Conservation (phyloP, 73 alveolate genomes). For the Durusdinium trenchii region DNA sequence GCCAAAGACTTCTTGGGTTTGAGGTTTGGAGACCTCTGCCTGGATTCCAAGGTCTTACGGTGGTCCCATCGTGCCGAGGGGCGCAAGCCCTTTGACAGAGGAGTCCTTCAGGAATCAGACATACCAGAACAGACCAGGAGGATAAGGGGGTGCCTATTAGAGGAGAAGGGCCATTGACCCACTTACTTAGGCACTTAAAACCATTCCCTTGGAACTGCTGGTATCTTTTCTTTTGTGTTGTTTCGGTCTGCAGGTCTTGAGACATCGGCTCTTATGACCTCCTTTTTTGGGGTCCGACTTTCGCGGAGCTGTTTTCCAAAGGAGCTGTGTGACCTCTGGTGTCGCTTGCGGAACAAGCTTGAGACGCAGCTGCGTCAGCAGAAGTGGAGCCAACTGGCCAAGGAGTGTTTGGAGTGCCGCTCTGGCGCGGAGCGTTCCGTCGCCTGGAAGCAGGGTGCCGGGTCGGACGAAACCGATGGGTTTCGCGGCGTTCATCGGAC, state of each 20-base stretch:
- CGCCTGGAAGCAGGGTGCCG: background rate
- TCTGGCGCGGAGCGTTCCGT: background rate
- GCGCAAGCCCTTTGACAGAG: too few relatives aligned
- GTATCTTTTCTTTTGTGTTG: background rate
- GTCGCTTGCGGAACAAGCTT: conserved; percentile 49
- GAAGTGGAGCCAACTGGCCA: conserved; percentile 56
- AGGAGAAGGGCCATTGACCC: background rate
- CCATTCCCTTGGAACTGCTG: background rate
- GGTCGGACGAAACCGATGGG: background rate
- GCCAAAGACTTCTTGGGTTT: background rate
- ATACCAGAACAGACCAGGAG: too few relatives aligned
- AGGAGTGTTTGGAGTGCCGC: background rate
- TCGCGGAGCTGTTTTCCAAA: background rate
- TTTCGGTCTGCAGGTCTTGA: too few relatives aligned
- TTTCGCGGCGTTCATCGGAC: too few relatives aligned
- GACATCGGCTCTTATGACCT: background rate
- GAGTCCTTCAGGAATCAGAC: too few relatives aligned
- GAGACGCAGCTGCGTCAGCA: conserved; percentile 73
- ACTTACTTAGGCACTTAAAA: background rate
- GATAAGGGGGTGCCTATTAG: background rate
- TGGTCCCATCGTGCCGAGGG: too few relatives aligned
- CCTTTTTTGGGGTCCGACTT: too few relatives aligned
- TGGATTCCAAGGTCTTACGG: too few relatives aligned
- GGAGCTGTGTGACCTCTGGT: conserved; percentile 86
- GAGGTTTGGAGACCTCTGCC: too few relatives aligned